phyloP scores from a whole-genome alignment of 306 rosid genomes.

The Quercus suber region DNA sequence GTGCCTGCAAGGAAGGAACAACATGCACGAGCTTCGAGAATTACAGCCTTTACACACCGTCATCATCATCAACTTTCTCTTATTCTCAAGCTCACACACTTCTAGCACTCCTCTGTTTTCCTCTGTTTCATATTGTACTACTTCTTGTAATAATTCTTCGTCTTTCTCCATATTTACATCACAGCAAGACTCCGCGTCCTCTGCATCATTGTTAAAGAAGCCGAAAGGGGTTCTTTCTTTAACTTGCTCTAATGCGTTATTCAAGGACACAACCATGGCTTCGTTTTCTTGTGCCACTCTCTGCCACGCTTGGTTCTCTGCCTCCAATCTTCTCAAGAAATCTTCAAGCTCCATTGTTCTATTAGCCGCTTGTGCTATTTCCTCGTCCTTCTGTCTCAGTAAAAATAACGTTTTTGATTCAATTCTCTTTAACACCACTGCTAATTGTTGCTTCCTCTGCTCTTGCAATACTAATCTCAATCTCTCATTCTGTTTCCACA shows the following conservation, averaged over 20 bases:
- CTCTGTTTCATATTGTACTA: constrained; percentile 18
- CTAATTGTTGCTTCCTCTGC: constrained; percentile 47
- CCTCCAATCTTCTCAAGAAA: constrained; percentile 44
- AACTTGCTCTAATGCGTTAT: constrained; percentile 51
- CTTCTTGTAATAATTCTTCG: constrained; percentile 15
- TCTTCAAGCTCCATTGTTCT: constrained; percentile 53
- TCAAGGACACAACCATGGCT: constrained; percentile 42
- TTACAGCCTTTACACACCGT: constrained; percentile 54
- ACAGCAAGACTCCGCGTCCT: constrained; percentile 65
- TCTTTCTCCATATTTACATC: constrained; percentile 17
- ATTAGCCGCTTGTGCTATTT: constrained; percentile 39
- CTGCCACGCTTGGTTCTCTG: constrained; percentile 60
- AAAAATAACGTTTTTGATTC: constrained; percentile 30
- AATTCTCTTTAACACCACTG: constrained; percentile 28
- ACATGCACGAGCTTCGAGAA: constrained; percentile 31
- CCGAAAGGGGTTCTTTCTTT: constrained; percentile 33
- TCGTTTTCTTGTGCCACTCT: constrained; percentile 56
- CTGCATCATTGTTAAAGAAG: constrained; percentile 14
- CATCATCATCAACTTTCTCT: constrained; percentile 16
- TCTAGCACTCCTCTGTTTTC: constrained; percentile 1
- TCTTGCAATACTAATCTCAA: constrained; percentile 44
- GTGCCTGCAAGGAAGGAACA: constrained; percentile 86
- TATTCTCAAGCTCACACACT: constrained; percentile 2
- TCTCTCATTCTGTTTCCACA: constrained; percentile 49
- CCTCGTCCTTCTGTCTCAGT: constrained; percentile 52